Evolutionary conservation across 176 grass and related monocot species (phyloP).

Genomic region (Aegilops bicornis): DNA sequence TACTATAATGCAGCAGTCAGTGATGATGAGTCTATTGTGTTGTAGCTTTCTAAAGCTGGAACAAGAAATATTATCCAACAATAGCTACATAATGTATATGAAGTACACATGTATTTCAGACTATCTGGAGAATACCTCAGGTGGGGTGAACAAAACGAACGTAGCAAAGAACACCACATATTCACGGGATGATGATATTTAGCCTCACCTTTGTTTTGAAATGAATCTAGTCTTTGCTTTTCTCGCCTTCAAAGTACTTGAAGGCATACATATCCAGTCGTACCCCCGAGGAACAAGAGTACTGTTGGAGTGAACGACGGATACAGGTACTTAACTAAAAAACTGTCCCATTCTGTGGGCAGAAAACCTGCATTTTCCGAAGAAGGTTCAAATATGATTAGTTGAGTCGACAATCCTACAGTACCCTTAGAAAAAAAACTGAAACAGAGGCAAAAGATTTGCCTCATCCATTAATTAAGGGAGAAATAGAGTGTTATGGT

Average conservation of each 20-base stretch:
- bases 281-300: conserved; percentile 63
- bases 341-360: conserved; percentile 74
- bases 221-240: conserved; percentile 60
- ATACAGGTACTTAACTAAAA: conserved; percentile 92
- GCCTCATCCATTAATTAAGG: too few relatives aligned
- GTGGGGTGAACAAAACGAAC: not conserved
- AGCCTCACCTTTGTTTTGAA: conserved; percentile 9
- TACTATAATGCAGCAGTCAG: not conserved
- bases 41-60: not conserved
- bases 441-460: too few relatives aligned
- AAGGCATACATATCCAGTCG: conserved; percentile 72
- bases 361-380: conserved; percentile 68
- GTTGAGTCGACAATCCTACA: conserved; percentile 7
- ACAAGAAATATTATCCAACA: not conserved
- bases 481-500: too few relatives aligned
- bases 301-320: conserved; percentile 93
- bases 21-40: not conserved
- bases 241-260: conserved; percentile 88
- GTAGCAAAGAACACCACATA: not conserved
- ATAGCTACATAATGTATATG: not conserved
- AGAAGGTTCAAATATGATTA: not conserved
- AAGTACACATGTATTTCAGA: too few relatives aligned
- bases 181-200: not conserved
- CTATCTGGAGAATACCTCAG: not conserved
- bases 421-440: not conserved